Evolutionary conservation across 345 rosid genomes (phyloP).

Genomic region (Eucalyptus cloeziana): DNA sequence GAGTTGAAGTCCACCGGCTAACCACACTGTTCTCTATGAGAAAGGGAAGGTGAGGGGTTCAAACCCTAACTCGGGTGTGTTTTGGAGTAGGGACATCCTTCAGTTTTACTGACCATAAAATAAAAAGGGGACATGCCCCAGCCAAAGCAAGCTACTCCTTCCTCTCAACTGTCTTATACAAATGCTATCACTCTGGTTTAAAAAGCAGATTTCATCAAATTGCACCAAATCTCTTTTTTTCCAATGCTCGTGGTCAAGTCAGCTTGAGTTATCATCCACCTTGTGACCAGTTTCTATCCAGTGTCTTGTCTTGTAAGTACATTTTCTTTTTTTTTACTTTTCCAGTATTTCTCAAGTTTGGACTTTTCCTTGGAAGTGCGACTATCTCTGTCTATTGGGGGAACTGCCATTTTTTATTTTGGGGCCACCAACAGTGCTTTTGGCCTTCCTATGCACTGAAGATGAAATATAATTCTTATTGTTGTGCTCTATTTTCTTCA

Average conservation of each 20-base stretch:
- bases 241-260: not conserved
- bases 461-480: not conserved
- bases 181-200: not conserved
- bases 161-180: not conserved
- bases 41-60: not conserved
- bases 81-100: not conserved
- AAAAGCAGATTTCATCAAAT: not conserved
- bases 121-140: rapidly evolving
- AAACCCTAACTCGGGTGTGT: not conserved
- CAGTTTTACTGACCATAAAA: not conserved
- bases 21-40: not conserved
- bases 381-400: not conserved
- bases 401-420: not conserved
- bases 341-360: not conserved
- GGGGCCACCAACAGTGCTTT: not conserved
- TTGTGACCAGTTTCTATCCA: not conserved
- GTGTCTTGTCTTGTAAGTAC: not conserved
- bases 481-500: not conserved
- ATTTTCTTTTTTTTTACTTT: not conserved
- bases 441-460: not conserved
- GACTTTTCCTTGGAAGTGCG: not conserved
- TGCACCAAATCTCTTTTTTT: not conserved
- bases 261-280: not conserved
- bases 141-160: not conserved
- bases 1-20: not conserved